Base-by-base conservation (phyloP, 78 protist genomes). In the Planoprotostelium fungivorum region DNA sequence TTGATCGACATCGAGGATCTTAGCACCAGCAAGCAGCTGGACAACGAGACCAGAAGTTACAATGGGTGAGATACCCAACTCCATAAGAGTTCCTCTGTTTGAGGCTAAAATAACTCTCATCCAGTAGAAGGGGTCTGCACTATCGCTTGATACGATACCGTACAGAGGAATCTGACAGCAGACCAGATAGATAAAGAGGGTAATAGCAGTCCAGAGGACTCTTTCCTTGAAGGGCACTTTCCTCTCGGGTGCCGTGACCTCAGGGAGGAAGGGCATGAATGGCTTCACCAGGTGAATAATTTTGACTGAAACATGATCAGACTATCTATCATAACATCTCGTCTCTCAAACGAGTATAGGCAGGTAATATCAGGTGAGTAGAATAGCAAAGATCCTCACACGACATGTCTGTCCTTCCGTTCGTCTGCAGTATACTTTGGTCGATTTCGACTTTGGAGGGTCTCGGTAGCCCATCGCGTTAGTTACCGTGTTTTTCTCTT, bases 81-180 rank as follows among this genome's bases (percentile, higher is more conserved):
- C 99, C 99, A 99, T 99, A 37, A 99, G 95, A 23, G 99, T 99
- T 39, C 99, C 99, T 25, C 99, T 94, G 98, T 99, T 99, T 29
- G 99, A 98, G 37, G 99, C 99, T 86, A 99, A 93, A 85, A 99
- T 95, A 51, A 97, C 99, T 31, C 99, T 99, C 95, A 97, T 91
- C 99, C 99, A 98, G 95, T 98, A 99, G 97, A 98, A 97, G 36
- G 99, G 99, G 89, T 99, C 99, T 28, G 98, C 89, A 29, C 90
- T 35, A 87, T 96, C 97, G 39, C 94, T 86, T 35, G 97, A 87
- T 90, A 89, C 51, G 93, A 95, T 93, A 94, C 99, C 99, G 86
- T 96, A 98, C 5, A 99, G 95, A 37, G 99, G 99, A 38, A 99
- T 94, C 90, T 99, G 99, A 95, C 98, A 96, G 94, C 98, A 97